A percentile compares a stretch with the other conserved stretches of the same genome.
Evolutionary conservation across 805 yeast genomes (phyloP).

Genomic region (Torulaspora delbrueckii): DNA sequence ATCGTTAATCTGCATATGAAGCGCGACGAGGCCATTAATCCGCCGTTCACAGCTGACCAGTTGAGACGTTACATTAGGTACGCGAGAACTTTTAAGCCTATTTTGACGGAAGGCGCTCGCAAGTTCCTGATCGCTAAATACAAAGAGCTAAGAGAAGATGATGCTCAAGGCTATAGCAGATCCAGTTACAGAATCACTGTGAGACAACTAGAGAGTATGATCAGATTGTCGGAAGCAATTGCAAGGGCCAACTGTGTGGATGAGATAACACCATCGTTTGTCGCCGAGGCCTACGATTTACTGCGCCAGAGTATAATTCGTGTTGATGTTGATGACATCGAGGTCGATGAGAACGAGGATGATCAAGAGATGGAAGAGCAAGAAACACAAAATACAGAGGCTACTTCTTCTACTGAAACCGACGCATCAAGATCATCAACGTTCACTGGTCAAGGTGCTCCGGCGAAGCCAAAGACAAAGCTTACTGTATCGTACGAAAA

Average conservation of each 20-base stretch:
- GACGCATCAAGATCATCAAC: slow-evolving; percentile 2
- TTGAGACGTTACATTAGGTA: slow-evolving; percentile 82
- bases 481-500: slow-evolving; percentile 75
- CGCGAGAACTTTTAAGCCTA: slow-evolving; percentile 90
- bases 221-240: slow-evolving; percentile 90
- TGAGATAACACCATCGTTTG: slow-evolving; percentile 76
- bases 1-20: slow-evolving; percentile 90
- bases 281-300: slow-evolving; percentile 87
- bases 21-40: slow-evolving; percentile 82
- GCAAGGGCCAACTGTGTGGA: slow-evolving; percentile 96
- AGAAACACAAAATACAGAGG: background rate
- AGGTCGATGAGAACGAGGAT: slow-evolving; percentile 64
- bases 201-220: slow-evolving; percentile 91
- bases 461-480: slow-evolving; percentile 24
- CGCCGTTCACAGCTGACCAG: slow-evolving; percentile 87
- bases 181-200: slow-evolving; percentile 93
- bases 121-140: slow-evolving; percentile 70
- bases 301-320: slow-evolving; percentile 87
- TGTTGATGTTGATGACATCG: slow-evolving; percentile 90
- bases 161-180: slow-evolving; percentile 75
- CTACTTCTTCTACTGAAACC: slow-evolving; percentile 8
- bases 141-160: slow-evolving; percentile 81
- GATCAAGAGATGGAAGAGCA: slow-evolving; percentile 19
- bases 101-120: slow-evolving; percentile 75
- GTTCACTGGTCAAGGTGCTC: background rate